Evolutionary conservation across 352 stramenopile genomes (phyloP).

Genomic region (Pythium chondricola): DNA sequence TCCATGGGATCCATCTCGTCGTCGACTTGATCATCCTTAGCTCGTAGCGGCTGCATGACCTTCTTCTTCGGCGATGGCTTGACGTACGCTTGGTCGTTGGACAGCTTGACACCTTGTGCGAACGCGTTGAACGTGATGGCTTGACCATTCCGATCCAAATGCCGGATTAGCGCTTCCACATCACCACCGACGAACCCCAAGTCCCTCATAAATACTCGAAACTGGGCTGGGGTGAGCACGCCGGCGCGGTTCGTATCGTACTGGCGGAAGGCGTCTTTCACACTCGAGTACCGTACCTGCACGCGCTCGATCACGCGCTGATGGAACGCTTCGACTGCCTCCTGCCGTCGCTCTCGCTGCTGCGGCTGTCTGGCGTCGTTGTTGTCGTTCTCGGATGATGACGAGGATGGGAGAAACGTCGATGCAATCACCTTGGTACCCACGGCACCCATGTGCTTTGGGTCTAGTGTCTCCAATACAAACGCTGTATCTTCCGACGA

Average conservation of each 20-base stretch:
- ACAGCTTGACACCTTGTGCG: slow-evolving; percentile 29
- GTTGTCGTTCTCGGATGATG: slow-evolving; percentile 1
- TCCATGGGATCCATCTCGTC: slow-evolving; percentile 40
- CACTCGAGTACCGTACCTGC: slow-evolving; percentile 38
- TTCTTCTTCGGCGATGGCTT: slow-evolving; percentile 41
- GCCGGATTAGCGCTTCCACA: slow-evolving; percentile 38
- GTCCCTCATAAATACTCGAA: slow-evolving; percentile 43
- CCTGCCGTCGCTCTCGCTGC: background rate
- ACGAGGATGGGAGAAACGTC: slow-evolving; percentile 15
- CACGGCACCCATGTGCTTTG: slow-evolving; percentile 9
- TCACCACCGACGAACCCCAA: slow-evolving; percentile 46
- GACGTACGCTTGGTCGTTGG: slow-evolving; percentile 34
- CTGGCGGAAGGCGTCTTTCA: slow-evolving; percentile 63
- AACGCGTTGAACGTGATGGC: slow-evolving; percentile 53
- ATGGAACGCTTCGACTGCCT: slow-evolving; percentile 34
- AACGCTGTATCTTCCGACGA: slow-evolving; percentile 23
- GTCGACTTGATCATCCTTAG: slow-evolving; percentile 16
- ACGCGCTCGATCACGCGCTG: slow-evolving; percentile 53
- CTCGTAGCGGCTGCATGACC: slow-evolving; percentile 21
- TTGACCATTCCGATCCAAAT: slow-evolving; percentile 32
- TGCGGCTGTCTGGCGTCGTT: background rate
- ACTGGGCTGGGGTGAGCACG: slow-evolving; percentile 36
- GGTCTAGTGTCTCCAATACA: slow-evolving; percentile 25
- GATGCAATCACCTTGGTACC: slow-evolving; percentile 16
- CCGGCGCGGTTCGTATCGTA: slow-evolving; percentile 49